phyloP scores from a whole-genome alignment of 2,329 filamentous ascomycete species.

The Mycosphaerella sp. region DNA sequence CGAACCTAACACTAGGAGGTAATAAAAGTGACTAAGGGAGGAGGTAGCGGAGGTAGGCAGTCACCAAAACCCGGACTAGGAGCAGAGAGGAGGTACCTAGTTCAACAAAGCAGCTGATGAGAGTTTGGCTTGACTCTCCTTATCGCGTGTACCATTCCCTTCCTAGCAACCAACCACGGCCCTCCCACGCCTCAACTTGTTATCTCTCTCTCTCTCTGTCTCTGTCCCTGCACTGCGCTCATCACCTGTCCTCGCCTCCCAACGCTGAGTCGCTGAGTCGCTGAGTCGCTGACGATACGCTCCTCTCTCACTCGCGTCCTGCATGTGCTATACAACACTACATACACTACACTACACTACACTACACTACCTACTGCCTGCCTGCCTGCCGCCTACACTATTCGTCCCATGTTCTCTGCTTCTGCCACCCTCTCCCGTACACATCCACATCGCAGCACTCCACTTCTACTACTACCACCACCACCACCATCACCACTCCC shows the following conservation, averaged over 20 bases:
- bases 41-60: too few species aligned
- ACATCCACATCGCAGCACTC: not conserved
- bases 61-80: too few species aligned
- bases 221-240: not conserved
- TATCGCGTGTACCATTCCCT: not conserved
- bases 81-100: too few species aligned
- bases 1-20: too few species aligned
- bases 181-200: not conserved
- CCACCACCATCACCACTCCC: too few species aligned
- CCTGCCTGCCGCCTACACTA: too few species aligned
- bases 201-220: not conserved
- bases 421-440: too few species aligned
- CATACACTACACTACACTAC: too few species aligned
- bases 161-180: constrained; percentile 4
- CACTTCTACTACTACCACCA: not conserved
- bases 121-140: constrained; percentile 8
- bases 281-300: not conserved
- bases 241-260: not conserved
- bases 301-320: not conserved
- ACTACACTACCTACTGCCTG: too few species aligned
- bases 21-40: too few species aligned
- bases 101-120: too few species aligned
- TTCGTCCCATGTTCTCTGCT: not conserved
- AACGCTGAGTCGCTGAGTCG: too few species aligned
- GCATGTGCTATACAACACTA: not conserved